A percentile compares a stretch with the other conserved stretches of the same genome.
phyloP scores from a whole-genome alignment of 148 eudicot genomes.

The Agrostemma githago region DNA sequence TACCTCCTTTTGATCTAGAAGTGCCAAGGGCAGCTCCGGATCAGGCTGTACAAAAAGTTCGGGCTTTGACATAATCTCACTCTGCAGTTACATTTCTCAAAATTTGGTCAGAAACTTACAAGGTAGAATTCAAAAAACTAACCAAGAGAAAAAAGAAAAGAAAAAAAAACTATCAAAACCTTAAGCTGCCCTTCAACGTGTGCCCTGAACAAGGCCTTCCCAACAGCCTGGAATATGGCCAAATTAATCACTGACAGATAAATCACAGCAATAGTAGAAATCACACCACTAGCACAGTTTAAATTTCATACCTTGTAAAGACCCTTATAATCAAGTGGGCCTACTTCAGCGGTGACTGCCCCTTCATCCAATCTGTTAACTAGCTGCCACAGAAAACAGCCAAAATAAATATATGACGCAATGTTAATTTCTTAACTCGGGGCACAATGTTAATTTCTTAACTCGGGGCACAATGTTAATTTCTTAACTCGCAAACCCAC shows the following conservation, averaged over 20 bases:
- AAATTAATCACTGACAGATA: slow-evolving; percentile 2
- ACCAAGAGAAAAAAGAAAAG: too few species aligned
- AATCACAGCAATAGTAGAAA: neutral
- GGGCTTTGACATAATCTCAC: slow-evolving; percentile 97
- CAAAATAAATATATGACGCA: slow-evolving; percentile 1
- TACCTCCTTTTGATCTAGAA: slow-evolving; percentile 97
- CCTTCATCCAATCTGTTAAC: slow-evolving; percentile 96
- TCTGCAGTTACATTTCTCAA: slow-evolving; percentile 39
- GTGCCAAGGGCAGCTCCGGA: slow-evolving; percentile 92
- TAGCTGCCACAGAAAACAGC: slow-evolving; percentile 46
- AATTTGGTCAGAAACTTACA: slow-evolving; percentile 14
- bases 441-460: too few species aligned
- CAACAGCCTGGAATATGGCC: slow-evolving; percentile 68
- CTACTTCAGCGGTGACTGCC: slow-evolving; percentile 64
- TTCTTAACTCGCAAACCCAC: neutral
- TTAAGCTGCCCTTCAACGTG: slow-evolving; percentile 98
- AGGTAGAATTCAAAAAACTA: neutral
- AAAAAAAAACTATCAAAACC: slow-evolving; percentile 34
- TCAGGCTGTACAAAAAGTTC: slow-evolving; percentile 95
- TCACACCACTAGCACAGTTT: neutral
- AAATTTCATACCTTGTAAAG: slow-evolving; percentile 77
- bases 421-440: too few species aligned
- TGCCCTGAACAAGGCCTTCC: slow-evolving; percentile 97
- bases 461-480: neutral
- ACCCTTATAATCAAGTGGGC: slow-evolving; percentile 92